Evolutionary conservation across 1,284 basidiomycete genomes (phyloP).

Genomic region (Termitomyces sp.): DNA sequence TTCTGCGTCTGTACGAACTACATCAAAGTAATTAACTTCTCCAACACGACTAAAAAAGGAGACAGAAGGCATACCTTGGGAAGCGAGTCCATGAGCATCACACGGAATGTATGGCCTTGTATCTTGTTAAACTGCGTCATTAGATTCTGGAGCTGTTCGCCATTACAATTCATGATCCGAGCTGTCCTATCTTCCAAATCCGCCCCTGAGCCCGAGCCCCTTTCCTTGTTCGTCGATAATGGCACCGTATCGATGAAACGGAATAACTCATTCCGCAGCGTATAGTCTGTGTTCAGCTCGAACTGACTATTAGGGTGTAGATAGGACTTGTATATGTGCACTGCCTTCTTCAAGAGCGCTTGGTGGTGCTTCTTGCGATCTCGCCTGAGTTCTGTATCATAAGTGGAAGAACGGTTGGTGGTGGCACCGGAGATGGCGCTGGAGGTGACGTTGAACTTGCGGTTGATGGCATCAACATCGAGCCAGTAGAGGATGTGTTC

Average conservation of each 20-base stretch:
- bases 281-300: constrained; percentile 15
- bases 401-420: not conserved
- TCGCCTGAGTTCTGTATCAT: constrained; percentile 1
- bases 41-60: not conserved
- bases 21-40: not conserved
- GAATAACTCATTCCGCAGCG: constrained; percentile 9
- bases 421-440: constrained; percentile 6
- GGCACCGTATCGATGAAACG: constrained; percentile 11
- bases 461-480: constrained; percentile 13
- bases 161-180: constrained; percentile 10
- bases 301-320: constrained; percentile 11
- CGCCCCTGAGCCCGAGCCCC: not conserved
- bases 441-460: constrained; percentile 14
- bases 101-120: constrained; percentile 12
- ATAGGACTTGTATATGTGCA: constrained; percentile 12
- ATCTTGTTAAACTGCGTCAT: constrained; percentile 10
- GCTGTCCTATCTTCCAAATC: constrained; percentile 1
- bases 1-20: constrained; percentile 13
- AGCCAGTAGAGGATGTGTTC: constrained; percentile 15
- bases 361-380: constrained; percentile 12
- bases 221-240: not conserved
- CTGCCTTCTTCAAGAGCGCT: constrained; percentile 8
- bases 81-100: constrained; percentile 15
- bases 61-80: constrained; percentile 7
- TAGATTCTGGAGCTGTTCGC: constrained; percentile 11